phyloP scores from a whole-genome alignment of 192 early-diverging fungal species.

The Backusella psychrophila region DNA sequence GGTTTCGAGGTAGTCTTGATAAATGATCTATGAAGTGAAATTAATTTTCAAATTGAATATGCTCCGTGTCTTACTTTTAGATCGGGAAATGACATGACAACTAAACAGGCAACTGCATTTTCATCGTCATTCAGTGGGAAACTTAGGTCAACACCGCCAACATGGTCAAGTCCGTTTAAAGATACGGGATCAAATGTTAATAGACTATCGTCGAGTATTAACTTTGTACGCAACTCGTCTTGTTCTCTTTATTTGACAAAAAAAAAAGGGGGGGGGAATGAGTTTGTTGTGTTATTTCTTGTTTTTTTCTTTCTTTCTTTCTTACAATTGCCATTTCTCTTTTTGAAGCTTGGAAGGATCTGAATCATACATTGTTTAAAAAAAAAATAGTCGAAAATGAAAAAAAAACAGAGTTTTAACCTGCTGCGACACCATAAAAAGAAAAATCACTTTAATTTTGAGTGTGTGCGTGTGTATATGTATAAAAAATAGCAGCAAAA shows the following conservation, averaged over 20 bases:
- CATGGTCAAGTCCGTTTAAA: slow-evolving; percentile 41
- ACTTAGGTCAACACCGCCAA: slow-evolving; percentile 80
- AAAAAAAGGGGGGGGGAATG: background rate
- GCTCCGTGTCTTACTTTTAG: slow-evolving; percentile 38
- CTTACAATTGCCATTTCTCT: slow-evolving; percentile 16
- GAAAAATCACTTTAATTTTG: background rate
- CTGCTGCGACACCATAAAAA: background rate
- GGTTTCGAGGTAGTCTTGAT: slow-evolving; percentile 56
- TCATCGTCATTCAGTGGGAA: slow-evolving; percentile 53
- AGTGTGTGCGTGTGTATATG: background rate
- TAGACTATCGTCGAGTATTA: slow-evolving; percentile 3
- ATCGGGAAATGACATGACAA: slow-evolving; percentile 67
- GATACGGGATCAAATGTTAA: slow-evolving; percentile 10
- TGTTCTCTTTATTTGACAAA: slow-evolving; percentile 2
- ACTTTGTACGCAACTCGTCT: background rate
- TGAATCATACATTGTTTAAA: background rate
- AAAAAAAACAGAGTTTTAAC: background rate
- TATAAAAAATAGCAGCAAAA: background rate
- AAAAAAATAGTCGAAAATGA: background rate
- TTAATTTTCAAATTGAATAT: background rate
- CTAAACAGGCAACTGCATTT: slow-evolving; percentile 71
- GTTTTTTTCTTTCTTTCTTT: background rate
- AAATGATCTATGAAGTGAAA: slow-evolving; percentile 51
- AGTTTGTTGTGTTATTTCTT: background rate
- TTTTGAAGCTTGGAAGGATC: slow-evolving; percentile 9